Base-by-base conservation (phyloP, 2,329 filamentous ascomycete genomes). In the Xylariaceae sp. region DNA sequence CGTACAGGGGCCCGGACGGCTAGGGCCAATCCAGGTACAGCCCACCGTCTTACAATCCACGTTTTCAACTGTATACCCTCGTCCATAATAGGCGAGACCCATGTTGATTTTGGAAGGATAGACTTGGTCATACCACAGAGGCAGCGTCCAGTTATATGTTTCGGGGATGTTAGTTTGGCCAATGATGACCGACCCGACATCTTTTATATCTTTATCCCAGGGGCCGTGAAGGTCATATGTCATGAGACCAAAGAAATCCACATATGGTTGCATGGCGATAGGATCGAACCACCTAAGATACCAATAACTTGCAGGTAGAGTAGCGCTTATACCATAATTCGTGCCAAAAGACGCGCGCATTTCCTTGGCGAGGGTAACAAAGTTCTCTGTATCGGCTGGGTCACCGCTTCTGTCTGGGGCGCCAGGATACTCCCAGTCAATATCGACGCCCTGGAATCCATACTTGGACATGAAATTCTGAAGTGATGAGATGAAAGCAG, bases 371-470 rank as follows among this genome's bases (percentile, higher is more conserved):
- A 78, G 61, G 0, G 50, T 19, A 0, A 72, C 69, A 18, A 74
- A 70, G 57, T 80, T 79, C 1, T 52, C 52, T 0, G 61, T 72
- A 56, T 81, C 78, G 0, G 40, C 67, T 2, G 60, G 57, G 0
- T 58, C 55, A 0, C 78, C 77, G 7, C 73, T 74, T 0, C 76
- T 69, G 3, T 71, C 69, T 7, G 59, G 40, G 2, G 62, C 64
- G 0, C 45, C 73, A 0, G 77, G 78, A 52, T 75, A 79, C 48
- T 81, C 76, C 78, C 78, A 80, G 54, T 80, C 76, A 0, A 81
- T 53, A 52, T 81, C 78, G 2, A 76, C 68, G 2, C 78, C 77
- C 9, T 74, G 65, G 51, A 79, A 78, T 2, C 70, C 71, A 50
- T 73, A 74, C 21, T 55, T 51, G 0, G 59, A 41, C 69, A 77